phyloP scores from a whole-genome alignment of 2,329 filamentous ascomycete genomes.

The Aureobasidium pullulans region DNA sequence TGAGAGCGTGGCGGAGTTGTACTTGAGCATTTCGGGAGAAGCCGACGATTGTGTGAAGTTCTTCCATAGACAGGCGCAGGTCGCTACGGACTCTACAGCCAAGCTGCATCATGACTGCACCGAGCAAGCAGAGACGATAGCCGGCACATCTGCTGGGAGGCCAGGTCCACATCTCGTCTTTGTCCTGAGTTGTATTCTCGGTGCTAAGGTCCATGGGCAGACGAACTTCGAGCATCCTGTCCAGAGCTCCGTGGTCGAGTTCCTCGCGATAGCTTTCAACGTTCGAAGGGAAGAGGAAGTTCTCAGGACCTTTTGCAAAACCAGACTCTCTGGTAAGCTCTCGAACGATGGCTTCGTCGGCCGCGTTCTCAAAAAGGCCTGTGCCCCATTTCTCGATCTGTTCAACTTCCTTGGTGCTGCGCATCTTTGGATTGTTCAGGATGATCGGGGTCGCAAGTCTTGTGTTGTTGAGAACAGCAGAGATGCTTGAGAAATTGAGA shows the following conservation, averaged over 20 bases:
- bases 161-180: neutral
- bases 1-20: neutral
- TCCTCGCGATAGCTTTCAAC: neutral
- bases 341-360: constrained; percentile 11
- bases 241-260: neutral
- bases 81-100: neutral
- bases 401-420: neutral
- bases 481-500: neutral
- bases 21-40: neutral
- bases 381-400: neutral
- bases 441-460: too few species aligned
- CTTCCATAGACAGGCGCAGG: neutral
- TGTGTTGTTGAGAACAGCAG: neutral
- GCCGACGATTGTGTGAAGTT: neutral
- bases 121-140: neutral
- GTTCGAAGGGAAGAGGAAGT: neutral
- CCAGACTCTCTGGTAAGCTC: constrained; percentile 1
- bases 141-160: neutral
- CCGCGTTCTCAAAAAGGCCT: constrained; percentile 13
- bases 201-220: neutral
- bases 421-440: neutral
- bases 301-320: neutral
- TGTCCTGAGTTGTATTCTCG: neutral
- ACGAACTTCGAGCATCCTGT: neutral
- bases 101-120: neutral